A percentile compares a stretch with the other conserved stretches of the same genome.
Evolutionary conservation across 2,329 filamentous ascomycete species (phyloP).

Genomic region (Plectosphaerella cucumerina): DNA sequence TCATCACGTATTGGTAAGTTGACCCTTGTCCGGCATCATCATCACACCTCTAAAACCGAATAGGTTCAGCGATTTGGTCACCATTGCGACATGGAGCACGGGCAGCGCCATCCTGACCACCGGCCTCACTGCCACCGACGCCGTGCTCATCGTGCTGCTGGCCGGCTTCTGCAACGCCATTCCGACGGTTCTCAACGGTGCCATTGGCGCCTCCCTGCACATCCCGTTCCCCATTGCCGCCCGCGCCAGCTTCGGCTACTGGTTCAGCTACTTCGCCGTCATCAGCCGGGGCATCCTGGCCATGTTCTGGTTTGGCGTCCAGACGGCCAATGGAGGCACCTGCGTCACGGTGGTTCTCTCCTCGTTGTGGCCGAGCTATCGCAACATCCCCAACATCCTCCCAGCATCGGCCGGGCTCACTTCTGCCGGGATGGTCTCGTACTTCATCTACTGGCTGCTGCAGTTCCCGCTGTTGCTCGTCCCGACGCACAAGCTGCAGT

Average conservation of each 20-base stretch:
- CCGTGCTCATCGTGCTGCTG: constrained; percentile 42
- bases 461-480: constrained; percentile 37
- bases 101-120: constrained; percentile 23
- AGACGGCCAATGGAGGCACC: constrained; percentile 24
- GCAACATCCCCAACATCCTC: constrained; percentile 32
- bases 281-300: constrained; percentile 37
- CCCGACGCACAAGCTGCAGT: constrained; percentile 36
- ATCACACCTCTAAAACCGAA: constrained; percentile 12
- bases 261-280: constrained; percentile 26
- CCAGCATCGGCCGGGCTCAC: constrained; percentile 24
- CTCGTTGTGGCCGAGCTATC: constrained; percentile 36
- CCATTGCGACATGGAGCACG: constrained; percentile 22
- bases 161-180: constrained; percentile 41
- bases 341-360: constrained; percentile 19
- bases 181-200: constrained; percentile 39
- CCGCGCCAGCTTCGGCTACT: constrained; percentile 36
- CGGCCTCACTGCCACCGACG: constrained; percentile 38
- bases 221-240: constrained; percentile 36
- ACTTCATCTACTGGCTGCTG: constrained; percentile 42
- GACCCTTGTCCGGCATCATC: no score
- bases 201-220: constrained; percentile 25
- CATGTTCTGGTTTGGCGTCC: constrained; percentile 36
- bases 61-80: constrained; percentile 42
- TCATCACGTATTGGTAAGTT: constrained; percentile 28
- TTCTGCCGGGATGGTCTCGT: constrained; percentile 34